Conservation (phyloP, 371 early-diverging fungal genomes). For the Mortierella sp. region DNA sequence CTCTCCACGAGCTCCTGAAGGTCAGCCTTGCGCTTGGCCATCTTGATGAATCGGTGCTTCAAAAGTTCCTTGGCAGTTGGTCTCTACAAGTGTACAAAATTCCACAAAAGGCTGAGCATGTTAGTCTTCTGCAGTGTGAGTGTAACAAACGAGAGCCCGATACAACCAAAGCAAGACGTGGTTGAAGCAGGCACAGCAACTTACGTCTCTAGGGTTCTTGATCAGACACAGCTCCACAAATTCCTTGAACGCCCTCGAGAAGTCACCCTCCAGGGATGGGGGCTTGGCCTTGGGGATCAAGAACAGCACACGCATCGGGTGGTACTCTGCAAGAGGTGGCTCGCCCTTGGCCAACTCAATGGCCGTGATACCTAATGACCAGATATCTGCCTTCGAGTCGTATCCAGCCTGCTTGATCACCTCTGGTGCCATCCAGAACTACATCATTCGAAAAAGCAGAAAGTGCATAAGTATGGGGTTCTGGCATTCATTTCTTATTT, state of each 20-base stretch:
- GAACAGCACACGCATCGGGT: slow-evolving; percentile 95
- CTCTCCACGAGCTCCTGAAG: slow-evolving; percentile 90
- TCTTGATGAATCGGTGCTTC: slow-evolving; percentile 91
- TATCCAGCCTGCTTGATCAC: slow-evolving; percentile 97
- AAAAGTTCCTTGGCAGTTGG: slow-evolving; percentile 93
- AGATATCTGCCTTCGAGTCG: slow-evolving; percentile 98
- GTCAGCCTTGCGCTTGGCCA: slow-evolving; percentile 80
- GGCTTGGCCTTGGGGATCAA: slow-evolving; percentile 95
- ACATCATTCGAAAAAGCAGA: not conserved
- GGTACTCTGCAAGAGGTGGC: slow-evolving; percentile 94
- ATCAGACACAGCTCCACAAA: slow-evolving; percentile 92
- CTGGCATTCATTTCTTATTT: no score
- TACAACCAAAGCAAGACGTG: not conserved
- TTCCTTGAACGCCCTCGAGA: slow-evolving; percentile 91
- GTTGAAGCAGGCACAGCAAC: not conserved
- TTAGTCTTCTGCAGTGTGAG: not conserved
- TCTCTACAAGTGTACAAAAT: slow-evolving; percentile 65
- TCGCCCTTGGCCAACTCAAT: slow-evolving; percentile 96
- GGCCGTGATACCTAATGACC: slow-evolving; percentile 99
- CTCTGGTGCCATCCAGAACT: slow-evolving; percentile 99
- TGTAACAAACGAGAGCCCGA: not conserved
- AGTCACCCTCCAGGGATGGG: slow-evolving; percentile 85
- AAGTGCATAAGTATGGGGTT: not conserved
- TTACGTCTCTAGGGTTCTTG: slow-evolving; percentile 85
- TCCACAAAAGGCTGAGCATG: not conserved